Base-by-base conservation (phyloP, 2,329 filamentous ascomycete species). In the Tricladium varicosporioides region DNA sequence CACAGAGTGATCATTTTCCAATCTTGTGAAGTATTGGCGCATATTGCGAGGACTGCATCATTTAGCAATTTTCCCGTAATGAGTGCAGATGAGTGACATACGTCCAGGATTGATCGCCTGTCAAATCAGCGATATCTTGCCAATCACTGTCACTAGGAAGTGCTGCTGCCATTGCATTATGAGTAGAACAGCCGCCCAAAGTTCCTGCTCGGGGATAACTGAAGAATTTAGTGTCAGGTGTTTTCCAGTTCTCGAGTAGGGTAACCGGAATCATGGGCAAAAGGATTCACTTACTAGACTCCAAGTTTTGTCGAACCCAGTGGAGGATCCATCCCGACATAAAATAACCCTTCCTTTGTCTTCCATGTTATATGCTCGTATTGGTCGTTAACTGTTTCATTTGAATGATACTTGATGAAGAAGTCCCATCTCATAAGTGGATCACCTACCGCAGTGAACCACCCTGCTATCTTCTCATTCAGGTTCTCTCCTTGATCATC, bases 351-450 rank as follows among this genome's bases (percentile, higher is more conserved):
- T 48, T 61, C 59, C 2, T 59, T 51, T 4, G 54, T 75, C 14
- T 71, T 63, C 65, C 78, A 82, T 1, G 59, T 58, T 50, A 66
- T 51, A 42, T 66, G 63, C 1, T 58, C 46, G 32, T 65, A 60
- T 19, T 40, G 36, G n/a, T 11, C 36, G 16, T 15, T 46, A 7
- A 46, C 14, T 60, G 59, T 27, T 45, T 40, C n/a, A 56, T 53
- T 14, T 47, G 14, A 49, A 60, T 60, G 42, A 48, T 61, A 57
- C 16, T 64, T 57, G 16, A 65, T 63, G 33, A 61, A 66, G 48
- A 78, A 82, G 68, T 82, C 78, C 80, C 80, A 83, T 54, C 70
- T 68, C 67, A 79, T 73, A 9, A 72, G 72, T 31, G 70, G 67
- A 60, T 81, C 75, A 15, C 75, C 78, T 10, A 75, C 74, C 45